phyloP scores from a whole-genome alignment of 2,329 filamentous ascomycete species.

The Colletotrichum truncatum region DNA sequence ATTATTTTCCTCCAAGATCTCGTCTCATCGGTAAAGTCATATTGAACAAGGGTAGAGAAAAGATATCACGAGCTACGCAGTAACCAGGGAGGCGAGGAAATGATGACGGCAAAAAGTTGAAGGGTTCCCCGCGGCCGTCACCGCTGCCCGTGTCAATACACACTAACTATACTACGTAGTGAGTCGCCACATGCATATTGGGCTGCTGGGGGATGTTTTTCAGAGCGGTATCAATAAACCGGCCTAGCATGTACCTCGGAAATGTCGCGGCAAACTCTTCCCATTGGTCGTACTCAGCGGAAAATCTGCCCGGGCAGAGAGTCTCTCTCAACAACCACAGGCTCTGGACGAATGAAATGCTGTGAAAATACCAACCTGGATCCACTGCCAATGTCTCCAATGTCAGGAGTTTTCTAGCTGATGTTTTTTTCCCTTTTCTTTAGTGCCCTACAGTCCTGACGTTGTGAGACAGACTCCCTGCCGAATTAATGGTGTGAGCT shows the following conservation, averaged over 20 bases:
- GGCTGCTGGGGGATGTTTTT: not conserved
- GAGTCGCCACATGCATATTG: constrained; percentile 15
- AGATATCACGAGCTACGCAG: no score
- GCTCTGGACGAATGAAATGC: no score
- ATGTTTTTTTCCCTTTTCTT: not conserved
- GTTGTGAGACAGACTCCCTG: no score
- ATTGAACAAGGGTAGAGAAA: no score
- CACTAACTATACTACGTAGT: not conserved
- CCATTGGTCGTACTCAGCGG: not conserved
- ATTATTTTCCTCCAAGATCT: not conserved
- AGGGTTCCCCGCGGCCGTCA: not conserved
- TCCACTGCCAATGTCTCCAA: not conserved
- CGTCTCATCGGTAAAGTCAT: no score
- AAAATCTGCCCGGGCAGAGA: constrained; percentile 25
- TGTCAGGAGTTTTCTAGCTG: not conserved
- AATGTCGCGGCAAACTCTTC: not conserved
- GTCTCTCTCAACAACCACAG: not conserved
- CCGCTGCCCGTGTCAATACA: constrained; percentile 10
- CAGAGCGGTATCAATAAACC: no score
- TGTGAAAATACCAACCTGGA: not conserved
- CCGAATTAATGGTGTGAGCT: no score
- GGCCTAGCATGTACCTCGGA: not conserved
- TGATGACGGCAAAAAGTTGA: constrained; percentile 2
- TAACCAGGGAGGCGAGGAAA: not conserved
- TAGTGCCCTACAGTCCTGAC: no score